Conservation (phyloP, 192 early-diverging fungal species). For the Gonapodya sp. region DNA sequence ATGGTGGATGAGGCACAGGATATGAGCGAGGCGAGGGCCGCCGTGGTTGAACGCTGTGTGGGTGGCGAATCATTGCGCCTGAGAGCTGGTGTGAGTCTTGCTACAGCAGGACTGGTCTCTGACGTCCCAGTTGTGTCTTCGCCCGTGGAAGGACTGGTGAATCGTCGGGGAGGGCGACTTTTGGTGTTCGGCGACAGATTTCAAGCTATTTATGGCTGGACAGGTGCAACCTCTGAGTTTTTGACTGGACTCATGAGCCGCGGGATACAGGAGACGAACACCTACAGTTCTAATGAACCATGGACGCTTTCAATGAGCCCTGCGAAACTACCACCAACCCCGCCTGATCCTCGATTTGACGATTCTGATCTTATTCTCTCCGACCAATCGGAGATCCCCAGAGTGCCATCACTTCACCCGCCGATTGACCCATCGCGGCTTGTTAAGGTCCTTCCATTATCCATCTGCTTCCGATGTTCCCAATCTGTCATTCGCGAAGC, state of each 20-base stretch:
- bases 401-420: no score
- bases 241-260: background rate
- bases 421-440: no score
- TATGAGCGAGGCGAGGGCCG: background rate
- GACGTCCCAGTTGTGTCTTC: background rate
- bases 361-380: background rate
- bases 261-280: background rate
- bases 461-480: background rate
- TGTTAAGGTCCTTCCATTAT: background rate
- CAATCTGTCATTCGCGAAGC: background rate
- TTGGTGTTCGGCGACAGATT: background rate
- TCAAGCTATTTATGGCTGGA: background rate
- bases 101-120: background rate
- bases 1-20: background rate
- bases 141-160: background rate
- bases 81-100: background rate
- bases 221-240: background rate
- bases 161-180: background rate
- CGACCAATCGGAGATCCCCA: background rate
- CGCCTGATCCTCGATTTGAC: no score
- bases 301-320: background rate
- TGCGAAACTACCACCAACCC: background rate
- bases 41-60: background rate
- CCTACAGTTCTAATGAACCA: background rate
- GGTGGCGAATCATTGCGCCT: background rate